phyloP scores from a whole-genome alignment of 2,329 filamentous ascomycete species.

The Phoma sp. region DNA sequence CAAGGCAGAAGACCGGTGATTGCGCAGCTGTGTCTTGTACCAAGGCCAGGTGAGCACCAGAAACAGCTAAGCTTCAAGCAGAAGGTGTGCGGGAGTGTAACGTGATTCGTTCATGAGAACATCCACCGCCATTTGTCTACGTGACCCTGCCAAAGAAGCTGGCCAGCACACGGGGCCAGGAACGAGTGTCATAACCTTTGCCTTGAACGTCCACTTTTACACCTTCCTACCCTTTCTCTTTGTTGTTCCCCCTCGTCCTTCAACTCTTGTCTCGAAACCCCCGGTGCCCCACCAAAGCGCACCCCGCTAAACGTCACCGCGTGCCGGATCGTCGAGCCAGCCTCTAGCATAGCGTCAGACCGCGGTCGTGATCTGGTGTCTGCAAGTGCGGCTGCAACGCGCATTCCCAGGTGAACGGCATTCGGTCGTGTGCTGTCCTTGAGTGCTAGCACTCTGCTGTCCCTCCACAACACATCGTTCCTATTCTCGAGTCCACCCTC shows the following conservation, averaged over 20 bases:
- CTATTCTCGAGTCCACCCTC: constrained; percentile 1
- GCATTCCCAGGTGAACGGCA: constrained; percentile 1
- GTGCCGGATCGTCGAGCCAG: constrained; percentile 25
- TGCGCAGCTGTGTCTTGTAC: constrained; percentile 19
- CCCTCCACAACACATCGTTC: not conserved
- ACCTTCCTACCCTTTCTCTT: constrained; percentile 3
- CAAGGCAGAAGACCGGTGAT: constrained; percentile 14
- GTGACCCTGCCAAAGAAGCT: constrained; percentile 34
- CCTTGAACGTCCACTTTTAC: constrained; percentile 17
- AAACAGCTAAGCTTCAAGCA: constrained; percentile 31
- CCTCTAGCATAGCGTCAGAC: constrained; percentile 28
- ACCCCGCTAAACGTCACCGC: constrained; percentile 33
- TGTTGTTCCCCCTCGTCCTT: constrained; percentile 14
- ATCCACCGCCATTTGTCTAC: constrained; percentile 36
- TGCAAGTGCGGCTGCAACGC: constrained; percentile 23
- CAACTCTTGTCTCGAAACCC: constrained; percentile 10
- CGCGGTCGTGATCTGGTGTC: constrained; percentile 23
- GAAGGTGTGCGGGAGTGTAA: constrained; percentile 25
- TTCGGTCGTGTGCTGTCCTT: constrained; percentile 2
- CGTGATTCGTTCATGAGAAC: constrained; percentile 38
- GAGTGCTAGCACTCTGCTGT: constrained; percentile 4
- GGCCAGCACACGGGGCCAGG: constrained; percentile 36
- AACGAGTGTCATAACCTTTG: constrained; percentile 25
- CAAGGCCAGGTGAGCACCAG: constrained; percentile 12
- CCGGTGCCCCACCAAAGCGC: constrained; percentile 14